Conservation (phyloP, 495 filamentous ascomycete species). For the Evansstolkia leycettana region DNA sequence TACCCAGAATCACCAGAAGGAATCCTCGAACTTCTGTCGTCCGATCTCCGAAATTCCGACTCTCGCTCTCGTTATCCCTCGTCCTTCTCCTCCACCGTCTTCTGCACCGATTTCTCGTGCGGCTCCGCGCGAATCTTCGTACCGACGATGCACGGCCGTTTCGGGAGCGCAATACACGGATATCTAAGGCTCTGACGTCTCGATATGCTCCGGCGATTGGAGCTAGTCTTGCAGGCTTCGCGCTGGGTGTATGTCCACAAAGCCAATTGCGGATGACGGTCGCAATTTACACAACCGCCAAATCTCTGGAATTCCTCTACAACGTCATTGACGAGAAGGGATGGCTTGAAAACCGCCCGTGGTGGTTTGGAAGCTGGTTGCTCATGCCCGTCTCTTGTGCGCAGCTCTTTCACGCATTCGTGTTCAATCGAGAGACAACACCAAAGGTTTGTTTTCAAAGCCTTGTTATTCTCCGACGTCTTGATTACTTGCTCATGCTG, state of each 20-base stretch:
- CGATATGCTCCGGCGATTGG: constrained; percentile 76
- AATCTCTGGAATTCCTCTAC: constrained; percentile 76
- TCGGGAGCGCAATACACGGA: constrained; percentile 66
- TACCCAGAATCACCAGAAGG: constrained; percentile 13
- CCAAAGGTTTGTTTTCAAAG: constrained; percentile 36
- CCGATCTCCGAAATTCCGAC: constrained; percentile 58
- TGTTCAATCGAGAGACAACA: constrained; percentile 87
- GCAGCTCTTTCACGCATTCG: constrained; percentile 80
- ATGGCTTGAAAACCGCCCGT: constrained; percentile 59
- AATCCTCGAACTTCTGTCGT: constrained; percentile 40
- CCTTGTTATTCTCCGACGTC: neutral
- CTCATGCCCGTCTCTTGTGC: constrained; percentile 85
- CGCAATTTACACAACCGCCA: constrained; percentile 65
- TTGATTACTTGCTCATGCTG: constrained; percentile 7
- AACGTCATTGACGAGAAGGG: constrained; percentile 73
- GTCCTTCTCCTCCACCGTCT: constrained; percentile 80
- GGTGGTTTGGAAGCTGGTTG: constrained; percentile 97
- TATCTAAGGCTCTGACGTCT: constrained; percentile 63
- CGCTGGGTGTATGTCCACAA: constrained; percentile 65
- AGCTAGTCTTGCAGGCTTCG: constrained; percentile 72
- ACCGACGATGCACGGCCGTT: constrained; percentile 64
- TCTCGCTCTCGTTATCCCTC: constrained; percentile 69
- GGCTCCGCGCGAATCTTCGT: constrained; percentile 66
- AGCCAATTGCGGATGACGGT: constrained; percentile 68
- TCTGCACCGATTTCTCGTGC: constrained; percentile 78